Conservation (phyloP, 2,329 filamentous ascomycete species). For the Neodidymelliopsis sp. region DNA sequence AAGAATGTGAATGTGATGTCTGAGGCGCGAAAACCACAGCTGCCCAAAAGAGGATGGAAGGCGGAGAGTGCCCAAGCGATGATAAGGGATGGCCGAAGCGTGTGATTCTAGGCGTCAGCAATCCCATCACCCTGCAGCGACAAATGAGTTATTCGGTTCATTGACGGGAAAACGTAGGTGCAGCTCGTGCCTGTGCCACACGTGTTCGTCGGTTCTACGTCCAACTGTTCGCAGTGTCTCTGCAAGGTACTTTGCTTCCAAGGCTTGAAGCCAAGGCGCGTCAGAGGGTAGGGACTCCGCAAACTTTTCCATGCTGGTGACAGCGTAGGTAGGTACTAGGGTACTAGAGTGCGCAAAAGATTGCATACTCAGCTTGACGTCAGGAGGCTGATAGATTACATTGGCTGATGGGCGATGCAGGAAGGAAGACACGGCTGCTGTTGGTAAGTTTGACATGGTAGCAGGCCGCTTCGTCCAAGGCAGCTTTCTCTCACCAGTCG, state of each 20-base stretch:
- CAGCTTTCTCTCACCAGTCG: constrained; percentile 8
- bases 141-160: constrained; percentile 20
- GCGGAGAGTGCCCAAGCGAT: constrained; percentile 22
- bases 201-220: background rate
- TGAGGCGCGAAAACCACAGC: constrained; percentile 6
- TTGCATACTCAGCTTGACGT: background rate
- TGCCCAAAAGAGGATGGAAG: constrained; percentile 18
- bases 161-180: constrained; percentile 9
- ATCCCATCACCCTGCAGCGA: constrained; percentile 23
- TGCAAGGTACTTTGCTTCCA: background rate
- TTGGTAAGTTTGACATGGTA: background rate
- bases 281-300: no score
- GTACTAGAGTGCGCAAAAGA: background rate
- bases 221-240: background rate
- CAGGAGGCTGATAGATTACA: background rate
- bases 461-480: constrained; percentile 9
- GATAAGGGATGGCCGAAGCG: constrained; percentile 35
- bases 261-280: constrained; percentile 1
- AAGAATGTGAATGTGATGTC: background rate
- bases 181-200: constrained; percentile 12
- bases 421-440: background rate
- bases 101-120: constrained; percentile 38
- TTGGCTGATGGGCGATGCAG: background rate
- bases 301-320: constrained; percentile 1
- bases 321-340: no score